These are phyloP conservation scores for Teunomyces aglyptinius DNA, from an alignment of 805 yeast genomes.

Conservation along the genomic window DNA sequence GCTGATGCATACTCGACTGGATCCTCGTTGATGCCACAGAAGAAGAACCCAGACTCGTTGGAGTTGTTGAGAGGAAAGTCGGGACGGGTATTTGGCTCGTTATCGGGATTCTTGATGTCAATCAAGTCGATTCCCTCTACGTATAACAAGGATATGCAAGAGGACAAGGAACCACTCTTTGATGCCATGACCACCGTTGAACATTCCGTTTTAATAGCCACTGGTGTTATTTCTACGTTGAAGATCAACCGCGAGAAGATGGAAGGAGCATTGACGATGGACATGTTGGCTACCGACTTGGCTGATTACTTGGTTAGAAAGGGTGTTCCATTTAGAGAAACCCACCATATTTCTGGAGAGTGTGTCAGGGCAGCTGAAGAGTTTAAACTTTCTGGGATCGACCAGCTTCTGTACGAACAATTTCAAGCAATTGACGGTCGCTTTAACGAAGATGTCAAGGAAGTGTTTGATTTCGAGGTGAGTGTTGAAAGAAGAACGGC, in stretches of 20 bases:
- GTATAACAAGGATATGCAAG: constrained; percentile 97
- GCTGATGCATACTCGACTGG: constrained; percentile 99
- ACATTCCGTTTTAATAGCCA: constrained; percentile 90
- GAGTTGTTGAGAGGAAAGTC: constrained; percentile 95
- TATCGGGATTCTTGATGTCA: constrained; percentile 95
- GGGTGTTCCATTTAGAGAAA: constrained; percentile 99
- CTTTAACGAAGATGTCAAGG: constrained; percentile 76
- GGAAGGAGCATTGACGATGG: constrained; percentile 92
- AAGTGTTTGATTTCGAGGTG: constrained; percentile 86
- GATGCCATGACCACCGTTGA: constrained; percentile 88
- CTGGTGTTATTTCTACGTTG: constrained; percentile 93
- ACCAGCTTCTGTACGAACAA: constrained; percentile 73
- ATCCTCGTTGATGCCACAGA: constrained; percentile 97
- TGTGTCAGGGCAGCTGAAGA: constrained; percentile 93
- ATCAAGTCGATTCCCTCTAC: constrained; percentile 97
- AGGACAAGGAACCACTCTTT: constrained; percentile 97
- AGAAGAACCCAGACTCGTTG: constrained; percentile 95
- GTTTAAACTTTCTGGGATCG: constrained; percentile 74
- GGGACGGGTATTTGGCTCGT: constrained; percentile 94
- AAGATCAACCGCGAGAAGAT: constrained; percentile 68
- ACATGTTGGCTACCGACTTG: constrained; percentile 97
- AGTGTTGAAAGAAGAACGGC: constrained; percentile 97
- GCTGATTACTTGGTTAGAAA: constrained; percentile 97
- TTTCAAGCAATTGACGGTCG: constrained; percentile 76
- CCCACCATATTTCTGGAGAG: constrained; percentile 98